Conservation (phyloP, 2,329 filamentous ascomycete species). For the Aureobasidium namibiae region DNA sequence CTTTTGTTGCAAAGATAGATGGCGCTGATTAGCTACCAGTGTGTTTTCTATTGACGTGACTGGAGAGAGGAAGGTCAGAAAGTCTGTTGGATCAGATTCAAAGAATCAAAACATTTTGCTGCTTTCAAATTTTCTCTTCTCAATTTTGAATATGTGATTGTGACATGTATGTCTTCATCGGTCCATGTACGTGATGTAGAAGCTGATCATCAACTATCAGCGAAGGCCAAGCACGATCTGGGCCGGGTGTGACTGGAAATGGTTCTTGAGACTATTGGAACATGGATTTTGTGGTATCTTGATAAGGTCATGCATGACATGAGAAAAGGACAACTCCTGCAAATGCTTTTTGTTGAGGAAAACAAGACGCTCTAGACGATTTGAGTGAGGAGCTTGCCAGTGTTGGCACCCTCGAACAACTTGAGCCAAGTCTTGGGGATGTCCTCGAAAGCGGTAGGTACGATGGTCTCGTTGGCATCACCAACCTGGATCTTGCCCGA, state of each 20-base stretch:
- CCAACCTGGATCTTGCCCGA: constrained; percentile 41
- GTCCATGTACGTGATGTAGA: not conserved
- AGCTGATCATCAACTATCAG: not conserved
- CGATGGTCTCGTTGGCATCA: constrained; percentile 38
- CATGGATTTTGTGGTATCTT: not conserved
- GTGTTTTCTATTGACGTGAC: not conserved
- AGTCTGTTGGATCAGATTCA: not conserved
- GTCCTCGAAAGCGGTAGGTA: constrained; percentile 40
- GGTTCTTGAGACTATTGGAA: not conserved
- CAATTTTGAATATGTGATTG: not conserved
- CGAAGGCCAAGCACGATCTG: too few species aligned
- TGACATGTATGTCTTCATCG: not conserved
- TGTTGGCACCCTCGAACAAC: constrained; percentile 41
- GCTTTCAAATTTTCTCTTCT: not conserved
- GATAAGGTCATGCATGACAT: not conserved
- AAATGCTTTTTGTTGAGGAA: not conserved
- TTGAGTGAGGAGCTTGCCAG: constrained; percentile 40
- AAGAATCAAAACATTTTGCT: not conserved
- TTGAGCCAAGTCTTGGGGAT: constrained; percentile 42
- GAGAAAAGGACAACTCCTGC: not conserved
- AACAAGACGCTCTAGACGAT: constrained; percentile 15
- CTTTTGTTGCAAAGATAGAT: not conserved
- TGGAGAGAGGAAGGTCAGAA: not conserved
- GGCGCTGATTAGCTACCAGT: constrained; percentile 1
- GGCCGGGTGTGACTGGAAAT: not conserved